Base-by-base conservation (phyloP, 2,329 filamentous ascomycete genomes). In the Epichloe hybrida region DNA sequence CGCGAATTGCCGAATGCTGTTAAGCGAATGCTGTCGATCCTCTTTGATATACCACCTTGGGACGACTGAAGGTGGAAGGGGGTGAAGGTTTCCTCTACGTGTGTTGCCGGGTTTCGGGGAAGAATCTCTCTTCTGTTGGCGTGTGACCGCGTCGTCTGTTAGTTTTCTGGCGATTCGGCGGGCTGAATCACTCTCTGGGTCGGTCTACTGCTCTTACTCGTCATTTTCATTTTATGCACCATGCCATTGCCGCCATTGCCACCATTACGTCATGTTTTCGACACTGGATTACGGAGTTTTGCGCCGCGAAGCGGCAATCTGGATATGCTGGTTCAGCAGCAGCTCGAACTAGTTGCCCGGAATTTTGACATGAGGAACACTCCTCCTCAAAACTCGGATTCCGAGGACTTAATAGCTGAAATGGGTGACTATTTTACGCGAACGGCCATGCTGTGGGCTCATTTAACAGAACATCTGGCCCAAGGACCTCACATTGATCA, bases 401-500 rank as follows among this genome's bases (percentile, higher is more conserved):
- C 59, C 13, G 57, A 59, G 13, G 64, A 62, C 40, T 51, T 68
- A 48, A 59, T 67, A 41, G 56, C 55, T 35, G 64, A 67, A 35
- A 60, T 67, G 52, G 66, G 66, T 35, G 65, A 68, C 23, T 69
- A 68, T 51, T 53, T 68, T 23, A 57, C 59, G 34, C 63, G 61
- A 27, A 65, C 62, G n/a, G 64, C 66, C 21, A 50, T 59, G 38
- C 56, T 67, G 50, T 66, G 60, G 62, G 58, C 61, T n/a, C 55
- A 55, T 21, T 54, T 69, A 47, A 66, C 66, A 36, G 61, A 66
- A n/a, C 58, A 55, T 37, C 56, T 69, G n/a, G 55, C 65, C 4
- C 54, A 60, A 41, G 66, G 63, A 15, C 57, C 61, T 23, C 63
- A 67, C 51, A 62, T 69, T 45, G 56, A 59, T n/a, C 54, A 57